phyloP scores from a whole-genome alignment of 257 asterid species.

The Solanum clarkiae region DNA sequence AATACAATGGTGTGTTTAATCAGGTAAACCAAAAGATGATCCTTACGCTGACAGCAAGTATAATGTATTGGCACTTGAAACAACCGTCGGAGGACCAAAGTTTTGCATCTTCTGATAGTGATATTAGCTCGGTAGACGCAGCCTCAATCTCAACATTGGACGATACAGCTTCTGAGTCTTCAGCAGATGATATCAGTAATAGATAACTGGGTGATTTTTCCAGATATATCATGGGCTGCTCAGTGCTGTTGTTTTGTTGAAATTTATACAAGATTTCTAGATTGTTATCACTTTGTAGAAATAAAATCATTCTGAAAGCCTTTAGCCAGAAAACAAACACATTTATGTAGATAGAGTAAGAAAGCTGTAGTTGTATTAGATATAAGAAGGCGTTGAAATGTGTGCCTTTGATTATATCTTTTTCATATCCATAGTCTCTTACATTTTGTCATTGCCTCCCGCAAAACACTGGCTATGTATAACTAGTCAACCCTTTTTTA shows the following conservation, averaged over 20 bases:
- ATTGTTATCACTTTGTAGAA: slow-evolving; percentile 18
- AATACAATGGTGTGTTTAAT: background rate
- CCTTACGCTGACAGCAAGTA: slow-evolving; percentile 60
- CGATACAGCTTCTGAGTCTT: slow-evolving; percentile 84
- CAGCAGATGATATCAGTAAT: slow-evolving; percentile 43
- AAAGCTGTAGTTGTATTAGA: slow-evolving; percentile 21
- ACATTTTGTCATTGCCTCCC: background rate
- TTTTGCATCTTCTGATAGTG: slow-evolving; percentile 20
- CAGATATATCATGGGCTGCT: background rate
- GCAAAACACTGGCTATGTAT: background rate
- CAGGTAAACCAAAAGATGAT: slow-evolving; percentile 79
- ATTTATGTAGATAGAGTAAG: background rate
- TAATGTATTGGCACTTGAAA: slow-evolving; percentile 57
- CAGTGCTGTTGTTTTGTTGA: background rate
- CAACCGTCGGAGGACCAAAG: slow-evolving; percentile 19
- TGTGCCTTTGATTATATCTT: background rate
- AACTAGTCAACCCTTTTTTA: background rate
- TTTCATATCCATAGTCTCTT: background rate
- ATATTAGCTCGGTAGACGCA: slow-evolving; percentile 23
- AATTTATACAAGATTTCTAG: background rate
- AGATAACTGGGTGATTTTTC: slow-evolving; percentile 26
- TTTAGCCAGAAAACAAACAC: background rate
- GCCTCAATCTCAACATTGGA: slow-evolving; percentile 48
- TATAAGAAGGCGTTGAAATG: slow-evolving; percentile 8
- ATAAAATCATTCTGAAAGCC: background rate